phyloP scores from a whole-genome alignment of 208 protist species.

The Jaenimonas drosophilae region DNA sequence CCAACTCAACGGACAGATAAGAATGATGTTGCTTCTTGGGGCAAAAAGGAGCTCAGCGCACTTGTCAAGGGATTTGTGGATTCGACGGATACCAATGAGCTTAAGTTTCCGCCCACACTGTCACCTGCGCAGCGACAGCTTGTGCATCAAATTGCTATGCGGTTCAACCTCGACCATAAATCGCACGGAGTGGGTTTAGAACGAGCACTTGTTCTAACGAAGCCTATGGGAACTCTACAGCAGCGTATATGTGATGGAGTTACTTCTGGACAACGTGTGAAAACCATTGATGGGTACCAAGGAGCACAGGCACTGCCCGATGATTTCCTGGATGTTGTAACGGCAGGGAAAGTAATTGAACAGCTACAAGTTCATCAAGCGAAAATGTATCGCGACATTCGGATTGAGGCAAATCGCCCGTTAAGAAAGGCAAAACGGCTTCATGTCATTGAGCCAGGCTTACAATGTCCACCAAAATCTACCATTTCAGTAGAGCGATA shows the following conservation, averaged over 20 bases:
- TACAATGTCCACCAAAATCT: constrained; percentile 14
- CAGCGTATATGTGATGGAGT: too few species aligned
- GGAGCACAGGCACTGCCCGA: constrained; percentile 55
- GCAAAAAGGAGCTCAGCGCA: constrained; percentile 57
- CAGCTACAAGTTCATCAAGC: constrained; percentile 25
- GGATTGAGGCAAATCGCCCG: constrained; percentile 15
- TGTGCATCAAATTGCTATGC: constrained; percentile 57
- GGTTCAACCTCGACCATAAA: constrained; percentile 61
- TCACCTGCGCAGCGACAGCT: constrained; percentile 37
- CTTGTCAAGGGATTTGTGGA: constrained; percentile 71
- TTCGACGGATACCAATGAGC: constrained; percentile 28
- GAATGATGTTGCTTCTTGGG: constrained; percentile 48
- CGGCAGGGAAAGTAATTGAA: constrained; percentile 13
- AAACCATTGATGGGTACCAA: constrained; percentile 69
- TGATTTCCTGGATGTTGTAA: constrained; percentile 17
- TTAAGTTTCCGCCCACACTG: constrained; percentile 60
- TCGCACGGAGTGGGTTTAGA: constrained; percentile 34
- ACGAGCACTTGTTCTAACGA: constrained; percentile 49
- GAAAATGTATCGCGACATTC: constrained; percentile 35
- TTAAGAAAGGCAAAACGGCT: constrained; percentile 15
- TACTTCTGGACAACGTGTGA: constrained; percentile 22
- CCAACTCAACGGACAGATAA: too few species aligned
- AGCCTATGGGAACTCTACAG: too few species aligned
- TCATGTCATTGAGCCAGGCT: constrained; percentile 21
- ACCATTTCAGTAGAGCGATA: constrained; percentile 6